Percentiles rank a stretch among this genome's conserved stretches.
phyloP scores from a whole-genome alignment of 1,139 yeast genomes.

The Yamadazyma epiphylla region DNA sequence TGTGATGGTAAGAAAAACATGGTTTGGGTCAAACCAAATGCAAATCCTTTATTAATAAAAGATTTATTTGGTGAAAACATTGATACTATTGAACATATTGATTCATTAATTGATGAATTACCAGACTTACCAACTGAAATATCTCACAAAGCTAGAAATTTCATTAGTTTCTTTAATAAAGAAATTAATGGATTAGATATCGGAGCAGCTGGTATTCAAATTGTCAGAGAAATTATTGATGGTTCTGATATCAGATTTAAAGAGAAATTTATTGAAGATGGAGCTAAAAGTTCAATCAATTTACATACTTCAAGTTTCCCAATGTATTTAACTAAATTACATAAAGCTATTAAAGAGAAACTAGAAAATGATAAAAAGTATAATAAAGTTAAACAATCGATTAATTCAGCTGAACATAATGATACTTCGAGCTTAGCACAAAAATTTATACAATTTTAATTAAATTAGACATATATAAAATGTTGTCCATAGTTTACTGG shows the following conservation, averaged over 20 bases:
- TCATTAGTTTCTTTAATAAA: slow-evolving; percentile 50
- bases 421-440: slow-evolving; percentile 37
- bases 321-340: slow-evolving; percentile 60
- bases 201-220: slow-evolving; percentile 45
- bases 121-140: slow-evolving; percentile 72
- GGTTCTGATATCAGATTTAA: slow-evolving; percentile 56
- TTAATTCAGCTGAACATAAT: slow-evolving; percentile 23
- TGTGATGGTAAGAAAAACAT: slow-evolving; percentile 65
- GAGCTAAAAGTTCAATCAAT: slow-evolving; percentile 22
- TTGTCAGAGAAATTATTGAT: slow-evolving; percentile 67
- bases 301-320: slow-evolving; percentile 47
- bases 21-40: slow-evolving; percentile 71
- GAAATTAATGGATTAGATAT: slow-evolving; percentile 31
- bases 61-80: slow-evolving; percentile 70
- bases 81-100: slow-evolving; percentile 40
- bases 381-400: slow-evolving; percentile 28
- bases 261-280: slow-evolving; percentile 72
- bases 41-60: slow-evolving; percentile 60
- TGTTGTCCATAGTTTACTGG: no score
- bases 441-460: slow-evolving; percentile 34
- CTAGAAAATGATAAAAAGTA: slow-evolving; percentile 44
- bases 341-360: slow-evolving; percentile 55
- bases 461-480: no score
- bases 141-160: slow-evolving; percentile 62
- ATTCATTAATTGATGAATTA: slow-evolving; percentile 53